Evolutionary conservation across 2,329 filamentous ascomycete species (phyloP).

Genomic region (Botrytis galanthina): DNA sequence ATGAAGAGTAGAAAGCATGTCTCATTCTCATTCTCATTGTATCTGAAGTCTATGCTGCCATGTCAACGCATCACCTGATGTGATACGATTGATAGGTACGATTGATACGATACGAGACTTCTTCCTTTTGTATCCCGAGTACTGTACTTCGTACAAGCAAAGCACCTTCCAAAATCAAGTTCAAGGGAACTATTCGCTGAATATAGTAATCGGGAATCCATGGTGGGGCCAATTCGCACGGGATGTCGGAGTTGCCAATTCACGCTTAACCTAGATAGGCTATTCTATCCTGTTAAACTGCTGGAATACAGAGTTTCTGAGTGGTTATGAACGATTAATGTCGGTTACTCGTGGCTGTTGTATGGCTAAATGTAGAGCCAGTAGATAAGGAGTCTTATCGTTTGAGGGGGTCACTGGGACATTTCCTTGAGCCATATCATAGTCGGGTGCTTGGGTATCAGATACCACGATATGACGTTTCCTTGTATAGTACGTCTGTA

Average conservation of each 20-base stretch:
- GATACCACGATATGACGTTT: conserved; percentile 1
- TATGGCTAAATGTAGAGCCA: neutral
- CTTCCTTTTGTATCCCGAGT: neutral
- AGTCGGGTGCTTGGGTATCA: neutral
- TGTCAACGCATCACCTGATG: neutral
- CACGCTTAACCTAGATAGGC: conserved; percentile 14
- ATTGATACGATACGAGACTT: neutral
- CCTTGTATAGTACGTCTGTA: conserved; percentile 3
- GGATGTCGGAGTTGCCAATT: conserved; percentile 3
- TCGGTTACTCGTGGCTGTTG: neutral
- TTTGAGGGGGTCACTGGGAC: neutral
- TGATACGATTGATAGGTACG: neutral
- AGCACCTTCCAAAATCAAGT: conserved; percentile 9
- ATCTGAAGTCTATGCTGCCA: neutral
- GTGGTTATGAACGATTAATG: neutral
- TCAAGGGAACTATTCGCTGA: conserved; percentile 18
- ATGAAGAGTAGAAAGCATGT: neutral
- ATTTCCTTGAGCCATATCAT: neutral
- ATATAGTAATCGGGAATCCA: conserved; percentile 11
- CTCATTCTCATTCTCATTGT: neutral
- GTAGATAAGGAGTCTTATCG: conserved; percentile 14
- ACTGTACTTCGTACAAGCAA: neutral
- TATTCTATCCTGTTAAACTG: conserved; percentile 13
- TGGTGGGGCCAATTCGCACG: conserved; percentile 6
- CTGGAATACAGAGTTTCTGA: neutral